Base-by-base conservation (phyloP, 208 protist genomes). In the Endotrypanum monterogeii region DNA sequence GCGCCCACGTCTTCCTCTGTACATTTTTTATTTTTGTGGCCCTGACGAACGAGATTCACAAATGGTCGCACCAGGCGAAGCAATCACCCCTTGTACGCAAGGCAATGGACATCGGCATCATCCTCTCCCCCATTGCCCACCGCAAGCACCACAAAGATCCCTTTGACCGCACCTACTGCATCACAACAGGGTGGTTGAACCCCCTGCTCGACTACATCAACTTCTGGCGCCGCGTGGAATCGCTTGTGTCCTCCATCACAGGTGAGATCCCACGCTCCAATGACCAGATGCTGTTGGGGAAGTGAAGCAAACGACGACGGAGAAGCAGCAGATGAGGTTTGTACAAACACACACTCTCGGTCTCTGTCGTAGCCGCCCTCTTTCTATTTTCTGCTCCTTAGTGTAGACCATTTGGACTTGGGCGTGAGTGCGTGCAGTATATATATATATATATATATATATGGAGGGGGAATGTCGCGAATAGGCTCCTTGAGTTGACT, bases 161-260 rank as follows among this genome's bases (percentile, higher is more conserved):
- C 54, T 95, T 96, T 70, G 96, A 98, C 72, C 73, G 76, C 67
- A 96, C 86, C 80, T 98, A 98, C 82, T 98, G 96, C 86, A 98
- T 98, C 84, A 98, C 96, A n/a, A 98, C 91, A 37, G 96, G 96
- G 51, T 98, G 96, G 96, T 74, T 98, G 32, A 98, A 98, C 88
- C 79, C 85, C 51, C 54, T 92, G 61, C 86, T 98, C 30, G 90
- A 95, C 78, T 73, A 65, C 12, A 93, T 91, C 41, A 83, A 95
- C 79, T 98, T 98, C 74, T 98, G 96, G 96, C 89, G 94, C 39
- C 66, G 82, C 67, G 70, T 92, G 3, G 96, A 98, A 80, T 56
- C 68, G 1, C 67, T 97, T 16, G 85, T 98, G 30, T 96, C 91
- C 18, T 71, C 73, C 6, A 46, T 87, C n/a, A 98, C 94, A 37